phyloP scores from a whole-genome alignment of 306 rosid genomes.

The Elaeagnus macrophylla region DNA sequence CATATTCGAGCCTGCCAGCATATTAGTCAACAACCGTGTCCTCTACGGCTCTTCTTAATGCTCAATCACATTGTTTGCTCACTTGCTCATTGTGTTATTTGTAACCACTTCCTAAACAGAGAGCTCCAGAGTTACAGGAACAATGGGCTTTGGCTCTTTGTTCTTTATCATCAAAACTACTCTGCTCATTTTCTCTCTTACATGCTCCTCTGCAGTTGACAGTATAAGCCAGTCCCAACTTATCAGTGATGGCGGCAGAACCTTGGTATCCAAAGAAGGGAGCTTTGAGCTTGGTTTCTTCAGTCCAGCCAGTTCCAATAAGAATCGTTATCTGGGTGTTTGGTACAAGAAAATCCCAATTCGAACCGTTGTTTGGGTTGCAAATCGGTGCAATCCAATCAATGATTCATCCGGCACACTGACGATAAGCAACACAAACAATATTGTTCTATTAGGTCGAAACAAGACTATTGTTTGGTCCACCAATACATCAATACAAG shows the following conservation, averaged over 20 bases:
- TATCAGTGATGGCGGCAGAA: constrained; percentile 22
- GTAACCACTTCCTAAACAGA: too few relatives aligned
- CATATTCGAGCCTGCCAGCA: too few relatives aligned
- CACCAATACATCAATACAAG: constrained; percentile 7
- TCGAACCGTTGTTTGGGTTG: constrained; percentile 49
- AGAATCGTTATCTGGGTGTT: constrained; percentile 33
- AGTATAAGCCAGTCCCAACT: constrained; percentile 22
- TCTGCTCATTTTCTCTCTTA: constrained; percentile 8
- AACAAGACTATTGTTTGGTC: constrained; percentile 32
- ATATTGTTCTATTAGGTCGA: constrained; percentile 14
- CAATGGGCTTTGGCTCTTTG: constrained; percentile 5
- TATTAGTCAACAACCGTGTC: too few relatives aligned
- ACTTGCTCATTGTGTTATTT: too few relatives aligned
- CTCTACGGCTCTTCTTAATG: too few relatives aligned
- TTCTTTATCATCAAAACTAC: background rate
- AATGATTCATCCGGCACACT: constrained; percentile 31
- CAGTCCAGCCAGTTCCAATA: constrained; percentile 38
- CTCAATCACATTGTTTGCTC: too few relatives aligned
- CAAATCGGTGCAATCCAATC: constrained; percentile 35
- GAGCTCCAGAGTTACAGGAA: background rate
- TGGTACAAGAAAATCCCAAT: constrained; percentile 31
- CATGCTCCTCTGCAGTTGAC: constrained; percentile 19
- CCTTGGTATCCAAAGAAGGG: constrained; percentile 33
- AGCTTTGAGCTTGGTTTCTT: constrained; percentile 50
- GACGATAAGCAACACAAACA: constrained; percentile 13